These are phyloP conservation scores for Aspergillus alliaceus DNA, from an alignment of 2,329 filamentous ascomycete species.

Conservation along the genomic window DNA sequence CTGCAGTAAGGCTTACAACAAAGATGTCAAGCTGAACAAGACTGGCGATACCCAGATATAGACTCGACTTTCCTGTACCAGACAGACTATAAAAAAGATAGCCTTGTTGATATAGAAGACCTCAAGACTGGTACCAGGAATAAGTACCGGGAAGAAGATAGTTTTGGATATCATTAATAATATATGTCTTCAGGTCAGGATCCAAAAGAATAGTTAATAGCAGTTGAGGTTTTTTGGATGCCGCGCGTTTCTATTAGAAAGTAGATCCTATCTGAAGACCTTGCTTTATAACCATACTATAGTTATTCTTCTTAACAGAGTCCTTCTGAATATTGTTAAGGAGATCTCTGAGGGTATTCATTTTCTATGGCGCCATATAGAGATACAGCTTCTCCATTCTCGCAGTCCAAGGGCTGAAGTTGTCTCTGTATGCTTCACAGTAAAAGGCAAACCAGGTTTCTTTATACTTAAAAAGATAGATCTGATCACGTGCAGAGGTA, in stretches of 20 bases:
- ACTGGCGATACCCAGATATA: constrained; percentile 67
- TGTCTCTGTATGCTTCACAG: not conserved
- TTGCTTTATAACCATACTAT: constrained; percentile 35
- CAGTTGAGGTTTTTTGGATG: constrained; percentile 50
- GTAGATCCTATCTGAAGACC: constrained; percentile 40
- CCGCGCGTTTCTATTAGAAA: constrained; percentile 52
- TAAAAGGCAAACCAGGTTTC: not conserved
- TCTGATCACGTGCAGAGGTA: not conserved
- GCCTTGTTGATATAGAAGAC: constrained; percentile 73
- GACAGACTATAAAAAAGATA: constrained; percentile 77
- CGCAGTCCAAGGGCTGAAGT: not conserved
- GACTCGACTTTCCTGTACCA: constrained; percentile 70
- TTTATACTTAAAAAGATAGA: constrained; percentile 1
- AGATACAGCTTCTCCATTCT: constrained; percentile 7
- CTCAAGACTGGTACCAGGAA: constrained; percentile 23
- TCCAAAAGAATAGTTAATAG: constrained; percentile 77
- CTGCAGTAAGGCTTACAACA: constrained; percentile 59
- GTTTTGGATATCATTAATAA: constrained; percentile 73
- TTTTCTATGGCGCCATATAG: constrained; percentile 31
- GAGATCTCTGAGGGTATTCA: constrained; percentile 52
- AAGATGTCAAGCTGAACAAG: constrained; percentile 68
- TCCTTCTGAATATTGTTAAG: constrained; percentile 34
- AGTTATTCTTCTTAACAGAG: not conserved
- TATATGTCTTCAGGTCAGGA: constrained; percentile 61
- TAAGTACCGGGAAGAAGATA: constrained; percentile 64